These are phyloP conservation scores for Anthracocystis walkeri DNA, from an alignment of 1,284 basidiomycete genomes.

Conservation along the genomic window DNA sequence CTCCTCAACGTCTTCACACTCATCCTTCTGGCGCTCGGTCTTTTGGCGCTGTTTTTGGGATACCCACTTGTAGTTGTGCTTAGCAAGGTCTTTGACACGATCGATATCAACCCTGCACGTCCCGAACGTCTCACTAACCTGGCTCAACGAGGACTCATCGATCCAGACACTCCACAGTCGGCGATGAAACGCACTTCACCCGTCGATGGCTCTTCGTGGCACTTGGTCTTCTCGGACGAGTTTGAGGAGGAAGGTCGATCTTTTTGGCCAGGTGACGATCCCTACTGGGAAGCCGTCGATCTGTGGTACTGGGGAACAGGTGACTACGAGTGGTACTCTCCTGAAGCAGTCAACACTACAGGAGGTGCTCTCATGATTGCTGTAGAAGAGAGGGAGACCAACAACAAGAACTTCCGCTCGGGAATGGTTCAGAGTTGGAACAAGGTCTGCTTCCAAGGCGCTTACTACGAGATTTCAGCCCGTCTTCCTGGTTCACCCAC, in stretches of 20 bases:
- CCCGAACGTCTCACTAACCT: constrained; percentile 31
- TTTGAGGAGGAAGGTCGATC: constrained; percentile 77
- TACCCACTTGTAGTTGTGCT: constrained; percentile 62
- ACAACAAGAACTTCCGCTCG: constrained; percentile 66
- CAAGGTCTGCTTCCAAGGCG: constrained; percentile 69
- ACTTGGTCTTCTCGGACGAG: constrained; percentile 81
- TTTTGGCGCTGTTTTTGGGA: constrained; percentile 65
- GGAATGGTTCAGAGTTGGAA: constrained; percentile 69
- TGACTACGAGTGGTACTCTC: constrained; percentile 70
- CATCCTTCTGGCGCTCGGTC: constrained; percentile 51
- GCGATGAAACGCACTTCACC: constrained; percentile 33
- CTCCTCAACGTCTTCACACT: constrained; percentile 63
- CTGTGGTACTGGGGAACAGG: constrained; percentile 71
- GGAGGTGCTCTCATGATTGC: constrained; percentile 56
- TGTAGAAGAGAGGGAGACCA: constrained; percentile 55
- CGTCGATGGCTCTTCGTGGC: constrained; percentile 45
- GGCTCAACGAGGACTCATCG: constrained; percentile 52
- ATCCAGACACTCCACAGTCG: constrained; percentile 54
- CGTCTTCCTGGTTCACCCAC: constrained; percentile 37
- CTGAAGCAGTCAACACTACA: constrained; percentile 64
- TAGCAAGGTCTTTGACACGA: constrained; percentile 47
- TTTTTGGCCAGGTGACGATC: constrained; percentile 71
- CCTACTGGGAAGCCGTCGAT: constrained; percentile 72
- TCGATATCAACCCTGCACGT: constrained; percentile 29
- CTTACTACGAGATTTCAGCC: constrained; percentile 63